Percentiles rank a stretch among this genome's conserved stretches.
Evolutionary conservation across 1,284 basidiomycete genomes (phyloP).

Genomic region (Cutaneotrichosporon sp.): DNA sequence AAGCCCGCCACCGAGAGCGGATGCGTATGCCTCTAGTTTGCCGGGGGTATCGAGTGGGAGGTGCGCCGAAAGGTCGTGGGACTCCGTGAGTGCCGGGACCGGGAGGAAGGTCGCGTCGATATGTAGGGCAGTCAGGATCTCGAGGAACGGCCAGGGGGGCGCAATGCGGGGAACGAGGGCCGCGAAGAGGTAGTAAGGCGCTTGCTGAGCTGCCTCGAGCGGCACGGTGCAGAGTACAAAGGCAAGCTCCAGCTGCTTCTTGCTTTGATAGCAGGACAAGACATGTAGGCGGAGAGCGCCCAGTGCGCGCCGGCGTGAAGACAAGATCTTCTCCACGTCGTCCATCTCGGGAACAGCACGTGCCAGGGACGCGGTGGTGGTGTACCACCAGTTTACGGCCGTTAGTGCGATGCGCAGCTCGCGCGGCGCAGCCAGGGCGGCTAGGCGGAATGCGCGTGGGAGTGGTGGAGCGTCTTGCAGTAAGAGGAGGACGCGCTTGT

Average conservation of each 20-base stretch:
- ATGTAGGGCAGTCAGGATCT: constrained; percentile 52
- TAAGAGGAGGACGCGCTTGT: constrained; percentile 8
- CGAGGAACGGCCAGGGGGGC: constrained; percentile 52
- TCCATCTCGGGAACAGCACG: neutral
- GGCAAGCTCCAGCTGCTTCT: constrained; percentile 15
- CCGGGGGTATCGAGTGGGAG: constrained; percentile 49
- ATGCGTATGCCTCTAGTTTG: constrained; percentile 54
- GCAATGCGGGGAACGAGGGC: constrained; percentile 44
- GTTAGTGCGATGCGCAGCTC: constrained; percentile 20
- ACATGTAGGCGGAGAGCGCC: constrained; percentile 34
- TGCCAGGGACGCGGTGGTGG: neutral
- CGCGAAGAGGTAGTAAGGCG: constrained; percentile 52
- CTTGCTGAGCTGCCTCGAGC: constrained; percentile 25
- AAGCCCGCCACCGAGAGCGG: constrained; percentile 54
- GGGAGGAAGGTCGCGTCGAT: constrained; percentile 47
- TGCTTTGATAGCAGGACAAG: constrained; percentile 24
- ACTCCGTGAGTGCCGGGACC: constrained; percentile 3
- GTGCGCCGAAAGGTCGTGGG: constrained; percentile 8
- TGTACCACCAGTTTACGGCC: constrained; percentile 18
- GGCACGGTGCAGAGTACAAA: constrained; percentile 30
- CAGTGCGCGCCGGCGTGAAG: constrained; percentile 15
- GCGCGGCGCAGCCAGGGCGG: constrained; percentile 13
- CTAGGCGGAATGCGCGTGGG: neutral
- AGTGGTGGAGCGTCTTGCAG: constrained; percentile 5
- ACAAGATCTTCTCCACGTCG: neutral